phyloP scores from a whole-genome alignment of 805 yeast genomes.

The Cyberlindnera petersonii region DNA sequence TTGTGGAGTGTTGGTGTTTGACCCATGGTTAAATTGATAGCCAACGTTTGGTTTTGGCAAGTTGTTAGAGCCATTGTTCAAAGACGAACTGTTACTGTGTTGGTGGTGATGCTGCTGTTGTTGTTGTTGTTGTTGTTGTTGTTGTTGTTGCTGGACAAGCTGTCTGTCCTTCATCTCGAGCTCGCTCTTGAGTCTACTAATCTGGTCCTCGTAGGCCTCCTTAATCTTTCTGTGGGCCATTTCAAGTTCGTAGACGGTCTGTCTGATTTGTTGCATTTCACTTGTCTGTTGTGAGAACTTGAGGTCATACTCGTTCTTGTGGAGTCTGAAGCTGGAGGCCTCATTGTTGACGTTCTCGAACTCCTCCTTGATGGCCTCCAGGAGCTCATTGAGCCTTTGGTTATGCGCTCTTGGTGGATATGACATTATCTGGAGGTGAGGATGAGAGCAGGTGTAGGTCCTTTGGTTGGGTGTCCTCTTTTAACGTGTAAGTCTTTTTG shows the following conservation, averaged over 20 bases:
- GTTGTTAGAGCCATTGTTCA: constrained; percentile 25
- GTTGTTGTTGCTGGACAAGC: constrained; percentile 37
- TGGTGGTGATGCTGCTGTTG: constrained; percentile 24
- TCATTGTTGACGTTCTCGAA: constrained; percentile 81
- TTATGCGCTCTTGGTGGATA: constrained; percentile 30
- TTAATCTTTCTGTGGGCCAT: constrained; percentile 92
- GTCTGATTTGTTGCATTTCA: constrained; percentile 91
- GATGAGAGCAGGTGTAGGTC: background rate
- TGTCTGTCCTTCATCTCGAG: constrained; percentile 75
- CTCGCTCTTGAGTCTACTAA: constrained; percentile 78
- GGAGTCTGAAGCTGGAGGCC: constrained; percentile 80
- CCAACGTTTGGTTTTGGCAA: constrained; percentile 23
- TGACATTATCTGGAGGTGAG: constrained; percentile 18
- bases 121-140: constrained; percentile 39
- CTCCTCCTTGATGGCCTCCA: constrained; percentile 90
- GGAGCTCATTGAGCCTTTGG: constrained; percentile 62
- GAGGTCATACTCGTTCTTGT: constrained; percentile 88
- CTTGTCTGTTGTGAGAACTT: constrained; percentile 88
- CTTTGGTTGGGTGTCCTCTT: background rate
- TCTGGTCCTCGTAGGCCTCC: constrained; percentile 94
- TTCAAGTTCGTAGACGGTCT: constrained; percentile 90
- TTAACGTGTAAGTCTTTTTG: background rate
- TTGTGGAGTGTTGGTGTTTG: constrained; percentile 28
- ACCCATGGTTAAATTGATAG: constrained; percentile 17
- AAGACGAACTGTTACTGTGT: constrained; percentile 20